These are phyloP conservation scores for Epithele typhae DNA, from an alignment of 768 basidiomycete species.

Conservation along the genomic window DNA sequence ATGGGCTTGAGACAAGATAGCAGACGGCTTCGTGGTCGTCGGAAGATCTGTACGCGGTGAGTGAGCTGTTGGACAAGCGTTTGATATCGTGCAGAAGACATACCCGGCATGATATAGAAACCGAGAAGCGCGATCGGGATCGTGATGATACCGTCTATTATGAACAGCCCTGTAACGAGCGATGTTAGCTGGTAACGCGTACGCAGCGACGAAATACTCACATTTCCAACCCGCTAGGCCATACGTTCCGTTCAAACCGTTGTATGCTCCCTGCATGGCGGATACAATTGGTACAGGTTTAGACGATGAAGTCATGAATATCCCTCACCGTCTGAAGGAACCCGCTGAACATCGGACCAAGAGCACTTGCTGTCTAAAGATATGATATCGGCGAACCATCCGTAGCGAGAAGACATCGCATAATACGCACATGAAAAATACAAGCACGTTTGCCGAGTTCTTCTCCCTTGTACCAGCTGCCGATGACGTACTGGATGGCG, in stretches of 20 bases:
- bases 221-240: conserved; percentile 40
- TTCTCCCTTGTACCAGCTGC: conserved; percentile 39
- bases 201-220: too few relatives aligned
- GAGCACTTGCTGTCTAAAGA: conserved; percentile 33
- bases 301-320: too few relatives aligned
- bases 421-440: conserved; percentile 37
- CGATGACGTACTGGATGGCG: conserved; percentile 37
- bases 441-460: conserved; percentile 38
- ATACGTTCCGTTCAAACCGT: conserved; percentile 31
- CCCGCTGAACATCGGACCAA: conserved; percentile 40
- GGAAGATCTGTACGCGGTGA: too few relatives aligned
- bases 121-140: conserved; percentile 35
- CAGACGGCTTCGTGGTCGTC: conserved; percentile 29
- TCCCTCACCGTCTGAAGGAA: conserved; percentile 38
- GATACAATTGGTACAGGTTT: too few relatives aligned
- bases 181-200: too few relatives aligned
- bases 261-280: conserved; percentile 36
- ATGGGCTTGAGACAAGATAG: conserved; percentile 29
- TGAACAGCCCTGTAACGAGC: conserved; percentile 42
- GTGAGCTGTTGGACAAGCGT: too few relatives aligned
- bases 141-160: conserved; percentile 39
- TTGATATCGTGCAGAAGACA: too few relatives aligned
- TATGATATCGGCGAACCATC: too few relatives aligned
- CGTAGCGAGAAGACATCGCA: too few relatives aligned
- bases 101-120: conserved; percentile 35